These are phyloP conservation scores for Hippophae gyantsensis DNA, from an alignment of 306 rosid species.

Conservation along the genomic window DNA sequence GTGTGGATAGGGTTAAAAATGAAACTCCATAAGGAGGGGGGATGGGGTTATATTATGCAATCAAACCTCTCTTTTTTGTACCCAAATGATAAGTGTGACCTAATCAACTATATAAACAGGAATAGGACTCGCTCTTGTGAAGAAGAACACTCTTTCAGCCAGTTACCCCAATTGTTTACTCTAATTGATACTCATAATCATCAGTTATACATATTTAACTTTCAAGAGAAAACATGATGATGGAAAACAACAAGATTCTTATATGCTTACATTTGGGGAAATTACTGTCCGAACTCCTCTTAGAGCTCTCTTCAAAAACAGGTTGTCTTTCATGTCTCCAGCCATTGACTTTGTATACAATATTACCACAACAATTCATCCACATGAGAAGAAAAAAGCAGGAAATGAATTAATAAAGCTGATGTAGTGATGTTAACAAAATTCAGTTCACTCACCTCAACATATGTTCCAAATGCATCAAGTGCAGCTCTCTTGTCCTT, in stretches of 20 bases:
- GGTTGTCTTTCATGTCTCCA: constrained; percentile 58
- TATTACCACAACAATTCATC: constrained; percentile 6
- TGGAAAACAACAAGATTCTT: constrained; percentile 9
- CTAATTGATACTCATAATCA: no score
- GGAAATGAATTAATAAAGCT: neutral
- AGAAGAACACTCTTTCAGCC: no score
- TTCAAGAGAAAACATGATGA: neutral
- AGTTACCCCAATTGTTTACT: no score
- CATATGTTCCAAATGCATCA: constrained; percentile 89
- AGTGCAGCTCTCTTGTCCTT: constrained; percentile 80
- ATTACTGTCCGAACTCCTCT: constrained; percentile 75
- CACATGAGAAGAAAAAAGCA: neutral
- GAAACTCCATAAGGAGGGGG: no score
- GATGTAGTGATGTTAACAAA: neutral
- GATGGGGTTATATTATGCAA: no score
- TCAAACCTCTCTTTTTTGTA: no score
- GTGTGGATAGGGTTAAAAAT: no score
- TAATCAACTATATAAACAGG: no score
- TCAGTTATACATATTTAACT: neutral
- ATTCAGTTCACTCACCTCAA: constrained; percentile 48
- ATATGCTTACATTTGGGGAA: constrained; percentile 68
- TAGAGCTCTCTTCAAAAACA: constrained; percentile 58
- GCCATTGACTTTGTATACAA: constrained; percentile 46
- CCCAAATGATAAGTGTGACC: no score
- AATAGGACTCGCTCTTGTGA: no score